Evolutionary conservation across 2,329 filamentous ascomycete species (phyloP).

Genomic region (Fusarium miscanthi): DNA sequence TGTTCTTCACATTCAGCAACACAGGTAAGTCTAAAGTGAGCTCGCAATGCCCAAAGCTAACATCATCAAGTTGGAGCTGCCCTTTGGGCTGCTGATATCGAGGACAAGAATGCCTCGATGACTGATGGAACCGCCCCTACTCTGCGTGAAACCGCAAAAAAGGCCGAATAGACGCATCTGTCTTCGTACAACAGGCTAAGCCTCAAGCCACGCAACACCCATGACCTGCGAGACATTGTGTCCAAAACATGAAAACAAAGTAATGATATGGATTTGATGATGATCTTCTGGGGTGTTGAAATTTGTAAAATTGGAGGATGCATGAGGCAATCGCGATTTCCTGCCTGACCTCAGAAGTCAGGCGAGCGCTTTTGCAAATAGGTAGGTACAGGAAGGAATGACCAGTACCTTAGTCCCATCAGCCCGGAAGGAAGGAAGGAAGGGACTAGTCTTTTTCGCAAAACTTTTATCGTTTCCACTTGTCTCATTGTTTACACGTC

Average conservation of each 20-base stretch:
- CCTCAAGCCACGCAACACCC: conserved; percentile 4
- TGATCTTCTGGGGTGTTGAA: not conserved
- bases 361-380: not conserved
- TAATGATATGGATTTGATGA: not conserved
- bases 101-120: conserved; percentile 65
- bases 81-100: conserved; percentile 92
- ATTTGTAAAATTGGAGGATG: not conserved
- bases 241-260: not conserved
- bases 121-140: conserved; percentile 62
- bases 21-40: conserved; percentile 61
- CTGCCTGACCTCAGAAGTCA: not conserved
- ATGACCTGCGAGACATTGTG: conserved; percentile 7
- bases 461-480: not conserved
- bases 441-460: not conserved
- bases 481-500: conserved; percentile 17
- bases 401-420: not conserved
- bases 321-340: not conserved
- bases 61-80: conserved; percentile 78
- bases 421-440: not conserved
- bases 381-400: not conserved
- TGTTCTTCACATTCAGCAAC: conserved; percentile 91
- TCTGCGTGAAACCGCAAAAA: conserved; percentile 61
- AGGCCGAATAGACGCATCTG: conserved; percentile 55
- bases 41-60: conserved; percentile 11
- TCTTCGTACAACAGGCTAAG: not conserved